These are phyloP conservation scores for Ceratobasidium theobromae DNA, from an alignment of 1,284 basidiomycete species.

Conservation along the genomic window DNA sequence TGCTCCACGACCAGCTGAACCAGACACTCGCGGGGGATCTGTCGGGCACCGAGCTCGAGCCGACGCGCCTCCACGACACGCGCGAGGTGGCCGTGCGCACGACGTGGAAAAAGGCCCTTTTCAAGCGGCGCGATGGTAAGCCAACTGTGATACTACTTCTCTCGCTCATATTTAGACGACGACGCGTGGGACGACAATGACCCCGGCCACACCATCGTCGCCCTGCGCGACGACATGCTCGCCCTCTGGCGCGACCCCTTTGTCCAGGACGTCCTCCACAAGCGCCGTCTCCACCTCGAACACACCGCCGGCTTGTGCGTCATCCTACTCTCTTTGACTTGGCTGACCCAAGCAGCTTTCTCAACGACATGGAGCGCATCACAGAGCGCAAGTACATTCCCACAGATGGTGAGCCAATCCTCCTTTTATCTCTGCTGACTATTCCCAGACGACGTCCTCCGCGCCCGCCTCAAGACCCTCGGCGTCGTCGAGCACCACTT, in stretches of 20 bases:
- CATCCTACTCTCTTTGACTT: conserved; percentile 21
- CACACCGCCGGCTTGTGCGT: conserved; percentile 81
- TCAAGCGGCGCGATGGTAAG: conserved; percentile 17
- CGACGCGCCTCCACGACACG: conserved; percentile 45
- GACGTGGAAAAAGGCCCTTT: conserved; percentile 66
- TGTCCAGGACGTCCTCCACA: conserved; percentile 60
- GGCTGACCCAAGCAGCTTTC: conserved; percentile 54
- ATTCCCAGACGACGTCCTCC: conserved; percentile 33
- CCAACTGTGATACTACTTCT: not conserved
- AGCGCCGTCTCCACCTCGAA: conserved; percentile 66
- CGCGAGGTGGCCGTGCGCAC: conserved; percentile 65
- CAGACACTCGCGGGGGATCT: conserved; percentile 59
- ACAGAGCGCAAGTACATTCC: conserved; percentile 78
- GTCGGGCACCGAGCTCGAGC: conserved; percentile 54
- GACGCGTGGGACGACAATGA: conserved; percentile 78
- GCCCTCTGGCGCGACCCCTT: conserved; percentile 69
- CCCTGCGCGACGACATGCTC: conserved; percentile 62
- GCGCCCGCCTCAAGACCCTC: conserved; percentile 36
- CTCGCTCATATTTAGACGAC: conserved; percentile 9
- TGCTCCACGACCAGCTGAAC: conserved; percentile 67
- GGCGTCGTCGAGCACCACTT: conserved; percentile 37
- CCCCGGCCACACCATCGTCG: conserved; percentile 64
- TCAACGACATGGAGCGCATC: conserved; percentile 75
- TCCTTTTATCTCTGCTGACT: not conserved
- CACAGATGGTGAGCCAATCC: conserved; percentile 59